phyloP scores from a whole-genome alignment of 768 basidiomycete genomes.

The Serpula lacrymans region DNA sequence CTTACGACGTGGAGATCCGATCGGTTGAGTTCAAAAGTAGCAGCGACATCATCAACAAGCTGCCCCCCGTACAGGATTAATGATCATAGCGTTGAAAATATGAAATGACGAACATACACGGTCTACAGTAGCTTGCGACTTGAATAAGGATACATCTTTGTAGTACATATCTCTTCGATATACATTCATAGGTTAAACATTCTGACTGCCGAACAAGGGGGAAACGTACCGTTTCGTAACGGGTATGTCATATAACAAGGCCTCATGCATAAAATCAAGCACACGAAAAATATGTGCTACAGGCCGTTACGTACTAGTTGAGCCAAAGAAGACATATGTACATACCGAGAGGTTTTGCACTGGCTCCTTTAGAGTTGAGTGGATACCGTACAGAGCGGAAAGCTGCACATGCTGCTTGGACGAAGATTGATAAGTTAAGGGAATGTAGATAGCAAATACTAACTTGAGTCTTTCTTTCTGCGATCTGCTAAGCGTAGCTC shows the following conservation, averaged over 20 bases:
- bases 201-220: constrained; percentile 7
- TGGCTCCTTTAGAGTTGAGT: constrained; percentile 28
- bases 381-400: constrained; percentile 36
- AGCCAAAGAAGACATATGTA: not conserved
- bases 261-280: constrained; percentile 68
- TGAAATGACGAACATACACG: constrained; percentile 39
- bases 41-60: constrained; percentile 89
- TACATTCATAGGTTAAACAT: constrained; percentile 1
- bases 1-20: constrained; percentile 78
- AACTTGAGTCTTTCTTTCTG: constrained; percentile 29
- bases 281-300: constrained; percentile 69
- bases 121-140: constrained; percentile 75
- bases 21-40: constrained; percentile 70
- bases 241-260: constrained; percentile 49
- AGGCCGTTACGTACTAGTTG: not conserved
- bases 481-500: constrained; percentile 35
- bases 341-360: constrained; percentile 42
- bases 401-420: constrained; percentile 13
- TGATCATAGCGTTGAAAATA: not conserved
- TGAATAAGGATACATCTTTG: constrained; percentile 77
- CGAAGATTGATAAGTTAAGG: not conserved
- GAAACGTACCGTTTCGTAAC: constrained; percentile 59
- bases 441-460: not conserved
- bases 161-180: constrained; percentile 79
- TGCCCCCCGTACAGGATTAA: constrained; percentile 30